These are phyloP conservation scores for Fomitopsis pulvina DNA, from an alignment of 768 basidiomycete genomes.

Conservation along the genomic window DNA sequence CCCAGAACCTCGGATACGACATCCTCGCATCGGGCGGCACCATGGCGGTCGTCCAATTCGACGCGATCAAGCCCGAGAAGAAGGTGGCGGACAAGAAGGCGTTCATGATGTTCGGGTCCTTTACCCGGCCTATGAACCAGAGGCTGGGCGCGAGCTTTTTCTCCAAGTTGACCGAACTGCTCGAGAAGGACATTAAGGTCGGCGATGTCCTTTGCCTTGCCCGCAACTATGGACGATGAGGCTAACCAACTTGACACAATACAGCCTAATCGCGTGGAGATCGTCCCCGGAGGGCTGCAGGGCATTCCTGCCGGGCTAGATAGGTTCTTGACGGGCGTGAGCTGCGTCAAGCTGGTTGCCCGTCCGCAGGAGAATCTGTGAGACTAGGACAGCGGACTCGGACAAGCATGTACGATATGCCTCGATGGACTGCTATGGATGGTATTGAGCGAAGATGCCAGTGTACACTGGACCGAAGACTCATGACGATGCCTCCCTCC, in stretches of 20 bases:
- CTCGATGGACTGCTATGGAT: no score
- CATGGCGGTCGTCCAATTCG: not conserved
- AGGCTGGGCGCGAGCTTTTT: not conserved
- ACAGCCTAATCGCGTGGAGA: conserved; percentile 10
- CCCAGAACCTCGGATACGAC: conserved; percentile 10
- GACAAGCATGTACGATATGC: no score
- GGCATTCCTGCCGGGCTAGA: conserved; percentile 21
- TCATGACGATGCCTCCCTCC: no score
- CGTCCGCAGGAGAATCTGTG: conserved; percentile 18
- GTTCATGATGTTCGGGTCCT: not conserved
- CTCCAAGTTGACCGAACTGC: not conserved
- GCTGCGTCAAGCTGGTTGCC: conserved; percentile 25
- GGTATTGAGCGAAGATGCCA: no score
- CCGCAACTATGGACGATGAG: not conserved
- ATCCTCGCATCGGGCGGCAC: conserved; percentile 14
- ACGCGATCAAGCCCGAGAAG: not conserved
- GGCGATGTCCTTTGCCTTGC: no score
- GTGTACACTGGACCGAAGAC: no score
- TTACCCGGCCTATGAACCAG: not conserved
- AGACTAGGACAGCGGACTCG: no score
- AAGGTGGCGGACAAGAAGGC: not conserved
- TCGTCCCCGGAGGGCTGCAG: conserved; percentile 20
- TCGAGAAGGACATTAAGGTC: not conserved
- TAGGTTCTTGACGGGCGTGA: conserved; percentile 13
- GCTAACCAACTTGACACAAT: not conserved